These are phyloP conservation scores for Pleodorina starrii DNA, from an alignment of 139 green algal species.

Conservation along the genomic window DNA sequence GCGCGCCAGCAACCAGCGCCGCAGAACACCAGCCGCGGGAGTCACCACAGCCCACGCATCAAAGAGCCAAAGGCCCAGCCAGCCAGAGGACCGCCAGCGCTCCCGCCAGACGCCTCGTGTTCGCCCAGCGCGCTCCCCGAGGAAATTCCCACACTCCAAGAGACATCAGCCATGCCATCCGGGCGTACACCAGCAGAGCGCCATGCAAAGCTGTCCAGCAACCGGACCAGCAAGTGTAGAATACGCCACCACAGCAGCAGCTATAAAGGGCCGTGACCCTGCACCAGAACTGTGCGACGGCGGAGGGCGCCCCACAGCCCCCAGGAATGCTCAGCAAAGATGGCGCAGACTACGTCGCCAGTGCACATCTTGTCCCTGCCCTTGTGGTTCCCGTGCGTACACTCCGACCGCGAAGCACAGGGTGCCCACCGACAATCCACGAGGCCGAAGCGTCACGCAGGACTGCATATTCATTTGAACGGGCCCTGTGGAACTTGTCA, in stretches of 20 bases:
- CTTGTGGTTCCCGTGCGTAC: too few relatives aligned
- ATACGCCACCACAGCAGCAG: constrained; percentile 1
- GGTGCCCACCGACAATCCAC: too few relatives aligned
- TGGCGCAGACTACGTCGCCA: not conserved
- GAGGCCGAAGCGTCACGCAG: too few relatives aligned
- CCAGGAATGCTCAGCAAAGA: constrained; percentile 5
- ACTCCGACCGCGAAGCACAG: too few relatives aligned
- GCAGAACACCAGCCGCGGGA: constrained; percentile 3
- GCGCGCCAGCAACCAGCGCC: not conserved
- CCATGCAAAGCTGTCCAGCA: constrained; percentile 20
- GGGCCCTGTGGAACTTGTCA: too few relatives aligned
- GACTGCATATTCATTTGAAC: too few relatives aligned
- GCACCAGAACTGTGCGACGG: constrained; percentile 12
- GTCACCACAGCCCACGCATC: constrained; percentile 18
- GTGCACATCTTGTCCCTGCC: too few relatives aligned
- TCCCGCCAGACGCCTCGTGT: constrained; percentile 11
- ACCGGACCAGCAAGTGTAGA: constrained; percentile 1
- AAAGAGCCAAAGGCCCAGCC: not conserved
- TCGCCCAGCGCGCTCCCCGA: not conserved
- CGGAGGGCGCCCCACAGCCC: constrained; percentile 9
- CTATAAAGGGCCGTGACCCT: not conserved
- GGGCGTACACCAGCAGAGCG: not conserved
- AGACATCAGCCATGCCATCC: constrained; percentile 12
- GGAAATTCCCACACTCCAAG: constrained; percentile 6
- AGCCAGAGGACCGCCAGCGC: constrained; percentile 14